Evolutionary conservation across 129 eudicot genomes (phyloP).

Genomic region (Centrapalus pauciflorus): DNA sequence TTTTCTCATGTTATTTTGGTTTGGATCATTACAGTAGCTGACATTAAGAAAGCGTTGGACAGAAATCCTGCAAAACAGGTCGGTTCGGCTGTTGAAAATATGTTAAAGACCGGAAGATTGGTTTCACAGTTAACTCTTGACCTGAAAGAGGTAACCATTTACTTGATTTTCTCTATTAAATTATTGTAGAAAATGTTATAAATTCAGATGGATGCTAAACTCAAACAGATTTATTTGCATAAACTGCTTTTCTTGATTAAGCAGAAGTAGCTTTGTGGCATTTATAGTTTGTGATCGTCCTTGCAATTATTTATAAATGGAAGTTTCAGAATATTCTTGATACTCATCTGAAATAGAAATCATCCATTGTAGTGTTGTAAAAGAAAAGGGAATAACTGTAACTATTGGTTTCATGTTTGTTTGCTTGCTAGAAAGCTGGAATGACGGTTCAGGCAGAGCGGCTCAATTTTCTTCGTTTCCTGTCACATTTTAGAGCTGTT

Average conservation of each 20-base stretch:
- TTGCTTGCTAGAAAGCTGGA: slow-evolving; percentile 70
- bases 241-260: not conserved
- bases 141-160: slow-evolving; percentile 67
- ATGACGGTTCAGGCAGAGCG: slow-evolving; percentile 84
- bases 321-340: not conserved
- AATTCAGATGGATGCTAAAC: not conserved
- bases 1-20: slow-evolving; percentile 6
- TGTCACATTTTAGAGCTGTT: slow-evolving; percentile 93
- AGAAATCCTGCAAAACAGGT: slow-evolving; percentile 55
- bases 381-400: not conserved
- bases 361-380: not conserved
- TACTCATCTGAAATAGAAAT: not conserved
- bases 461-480: slow-evolving; percentile 74
- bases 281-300: not conserved
- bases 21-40: slow-evolving; percentile 40
- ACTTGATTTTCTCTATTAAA: not conserved
- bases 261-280: not conserved
- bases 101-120: slow-evolving; percentile 87
- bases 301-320: not conserved
- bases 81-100: slow-evolving; percentile 65
- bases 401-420: not conserved
- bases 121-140: slow-evolving; percentile 58
- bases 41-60: slow-evolving; percentile 56
- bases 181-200: not conserved
- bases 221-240: not conserved